Evolutionary conservation across 306 rosid genomes (phyloP).

Genomic region (Calophaca sinica): DNA sequence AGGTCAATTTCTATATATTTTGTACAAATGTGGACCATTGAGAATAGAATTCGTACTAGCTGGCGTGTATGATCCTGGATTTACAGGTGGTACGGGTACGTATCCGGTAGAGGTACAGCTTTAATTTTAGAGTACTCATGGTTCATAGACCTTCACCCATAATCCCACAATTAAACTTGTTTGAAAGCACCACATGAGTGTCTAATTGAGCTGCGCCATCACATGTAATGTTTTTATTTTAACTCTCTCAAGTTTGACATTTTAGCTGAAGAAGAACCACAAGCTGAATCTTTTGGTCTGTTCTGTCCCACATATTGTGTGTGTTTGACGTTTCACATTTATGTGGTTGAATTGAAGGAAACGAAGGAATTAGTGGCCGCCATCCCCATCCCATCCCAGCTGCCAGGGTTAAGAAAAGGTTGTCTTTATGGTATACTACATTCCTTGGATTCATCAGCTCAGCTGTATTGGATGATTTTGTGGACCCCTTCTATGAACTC

Average conservation of each 20-base stretch:
- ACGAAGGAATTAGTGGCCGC: conserved; percentile 13
- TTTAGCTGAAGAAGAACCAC: conserved; percentile 4
- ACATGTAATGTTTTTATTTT: not conserved
- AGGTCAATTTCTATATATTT: not conserved
- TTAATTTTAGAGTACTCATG: no score
- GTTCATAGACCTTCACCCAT: conserved; percentile 3
- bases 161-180: conserved; percentile 19
- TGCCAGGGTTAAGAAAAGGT: conserved; percentile 30
- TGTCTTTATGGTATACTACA: not conserved
- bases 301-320: conserved; percentile 13
- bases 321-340: conserved; percentile 28
- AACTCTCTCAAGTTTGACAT: conserved; percentile 13
- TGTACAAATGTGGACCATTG: not conserved
- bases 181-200: conserved; percentile 17
- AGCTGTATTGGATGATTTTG: conserved; percentile 31
- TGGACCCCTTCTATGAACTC: conserved; percentile 44
- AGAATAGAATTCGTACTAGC: conserved; percentile 20
- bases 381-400: conserved; percentile 16
- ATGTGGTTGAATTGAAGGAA: not conserved
- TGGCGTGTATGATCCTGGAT: not conserved
- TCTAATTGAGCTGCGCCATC: conserved; percentile 33
- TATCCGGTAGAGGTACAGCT: no score
- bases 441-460: conserved; percentile 22
- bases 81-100: no score
- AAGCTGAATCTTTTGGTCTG: conserved; percentile 22